phyloP scores from a whole-genome alignment of 1,284 basidiomycete genomes.

The Leccinum fuscescens region DNA sequence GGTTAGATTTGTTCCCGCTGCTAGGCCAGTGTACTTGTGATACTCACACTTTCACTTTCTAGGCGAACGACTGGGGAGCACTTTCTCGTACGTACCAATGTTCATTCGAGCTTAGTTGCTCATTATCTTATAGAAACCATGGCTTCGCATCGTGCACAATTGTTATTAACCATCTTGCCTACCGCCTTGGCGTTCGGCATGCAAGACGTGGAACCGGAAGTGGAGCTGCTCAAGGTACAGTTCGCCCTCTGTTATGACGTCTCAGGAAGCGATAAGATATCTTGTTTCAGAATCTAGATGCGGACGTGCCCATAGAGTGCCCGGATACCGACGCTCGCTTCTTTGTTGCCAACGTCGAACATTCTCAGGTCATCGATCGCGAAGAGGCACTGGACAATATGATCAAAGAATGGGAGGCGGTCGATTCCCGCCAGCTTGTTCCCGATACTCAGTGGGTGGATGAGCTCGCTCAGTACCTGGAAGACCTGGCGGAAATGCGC shows the following conservation, averaged over 20 bases:
- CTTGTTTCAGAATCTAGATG: conserved; percentile 45
- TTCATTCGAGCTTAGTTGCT: background rate
- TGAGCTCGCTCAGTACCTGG: conserved; percentile 39
- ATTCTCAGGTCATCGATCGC: conserved; percentile 15
- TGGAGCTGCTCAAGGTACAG: conserved; percentile 48
- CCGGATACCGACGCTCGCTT: conserved; percentile 39
- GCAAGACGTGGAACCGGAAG: conserved; percentile 42
- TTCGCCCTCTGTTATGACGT: background rate
- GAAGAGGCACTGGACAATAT: conserved; percentile 34
- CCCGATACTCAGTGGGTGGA: conserved; percentile 45
- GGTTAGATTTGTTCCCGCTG: conserved; percentile 30
- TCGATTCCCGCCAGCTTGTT: conserved; percentile 31
- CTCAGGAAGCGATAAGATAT: background rate
- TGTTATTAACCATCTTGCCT: conserved; percentile 41
- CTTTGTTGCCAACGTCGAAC: conserved; percentile 31
- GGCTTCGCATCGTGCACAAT: conserved; percentile 50
- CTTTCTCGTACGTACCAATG: conserved; percentile 44
- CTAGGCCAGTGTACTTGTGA: no score
- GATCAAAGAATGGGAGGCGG: conserved; percentile 34
- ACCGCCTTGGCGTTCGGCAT: conserved; percentile 47
- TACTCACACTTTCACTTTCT: background rate
- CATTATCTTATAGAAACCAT: conserved; percentile 46
- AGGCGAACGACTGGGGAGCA: conserved; percentile 65
- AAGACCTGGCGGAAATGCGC: conserved; percentile 40
- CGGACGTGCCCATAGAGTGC: conserved; percentile 37